phyloP scores from a whole-genome alignment of 2,329 filamentous ascomycete species.

The Fusarium sp. region DNA sequence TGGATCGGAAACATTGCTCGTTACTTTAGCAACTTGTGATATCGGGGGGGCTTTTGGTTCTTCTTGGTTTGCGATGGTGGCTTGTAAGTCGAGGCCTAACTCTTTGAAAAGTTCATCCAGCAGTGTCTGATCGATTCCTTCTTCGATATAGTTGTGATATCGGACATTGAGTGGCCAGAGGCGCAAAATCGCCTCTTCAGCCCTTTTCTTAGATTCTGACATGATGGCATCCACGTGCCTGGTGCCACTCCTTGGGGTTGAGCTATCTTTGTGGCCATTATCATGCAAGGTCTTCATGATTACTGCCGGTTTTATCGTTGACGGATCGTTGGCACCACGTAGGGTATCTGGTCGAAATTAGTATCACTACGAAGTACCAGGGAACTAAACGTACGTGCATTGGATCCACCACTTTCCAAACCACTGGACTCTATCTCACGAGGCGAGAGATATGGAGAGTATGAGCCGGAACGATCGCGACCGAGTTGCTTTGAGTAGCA shows the following conservation, averaged over 20 bases:
- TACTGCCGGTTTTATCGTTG: neutral
- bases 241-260: neutral
- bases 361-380: neutral
- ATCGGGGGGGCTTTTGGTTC: neutral
- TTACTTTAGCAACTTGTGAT: neutral
- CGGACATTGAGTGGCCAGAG: slow-evolving; percentile 76
- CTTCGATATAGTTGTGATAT: slow-evolving; percentile 78
- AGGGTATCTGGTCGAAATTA: slow-evolving; percentile 34
- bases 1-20: neutral
- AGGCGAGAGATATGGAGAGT: slow-evolving; percentile 65
- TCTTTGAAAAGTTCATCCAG: slow-evolving; percentile 76
- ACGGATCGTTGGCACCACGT: neutral
- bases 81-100: slow-evolving; percentile 67
- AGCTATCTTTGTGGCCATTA: neutral
- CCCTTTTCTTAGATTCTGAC: slow-evolving; percentile 65
- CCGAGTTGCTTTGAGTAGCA: slow-evolving; percentile 28
- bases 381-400: slow-evolving; percentile 17
- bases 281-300: neutral
- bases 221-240: slow-evolving; percentile 22
- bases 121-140: slow-evolving; percentile 75
- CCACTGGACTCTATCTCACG: slow-evolving; percentile 55
- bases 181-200: slow-evolving; percentile 75
- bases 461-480: slow-evolving; percentile 64
- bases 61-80: neutral
- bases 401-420: slow-evolving; percentile 21